Evolutionary conservation across 805 yeast genomes (phyloP).

Genomic region (Suhomyces faveliae): DNA sequence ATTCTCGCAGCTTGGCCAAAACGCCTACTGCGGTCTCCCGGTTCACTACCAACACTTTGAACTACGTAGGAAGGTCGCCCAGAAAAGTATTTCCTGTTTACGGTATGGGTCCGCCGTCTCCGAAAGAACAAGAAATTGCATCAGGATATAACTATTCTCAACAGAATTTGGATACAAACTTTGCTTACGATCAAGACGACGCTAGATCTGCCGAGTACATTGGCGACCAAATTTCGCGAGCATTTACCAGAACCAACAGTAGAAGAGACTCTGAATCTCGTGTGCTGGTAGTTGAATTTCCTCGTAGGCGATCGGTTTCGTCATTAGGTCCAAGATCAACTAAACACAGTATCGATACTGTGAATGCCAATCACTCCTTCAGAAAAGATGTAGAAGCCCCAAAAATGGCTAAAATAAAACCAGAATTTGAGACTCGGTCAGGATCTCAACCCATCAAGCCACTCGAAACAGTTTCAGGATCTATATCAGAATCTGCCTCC

Average conservation of each 20-base stretch:
- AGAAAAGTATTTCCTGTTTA: conserved; percentile 76
- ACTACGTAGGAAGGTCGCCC: conserved; percentile 46
- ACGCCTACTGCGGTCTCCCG: conserved; percentile 10
- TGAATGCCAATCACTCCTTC: conserved; percentile 7
- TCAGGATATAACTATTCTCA: conserved; percentile 13
- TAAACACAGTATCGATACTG: background rate
- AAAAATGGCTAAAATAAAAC: background rate
- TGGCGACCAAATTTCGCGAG: conserved; percentile 19
- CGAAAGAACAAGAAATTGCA: conserved; percentile 59
- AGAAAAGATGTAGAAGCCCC: conserved; percentile 1
- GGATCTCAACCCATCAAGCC: background rate
- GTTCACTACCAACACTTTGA: background rate
- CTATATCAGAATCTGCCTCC: background rate
- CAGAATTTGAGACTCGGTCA: background rate
- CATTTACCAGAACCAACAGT: conserved; percentile 10
- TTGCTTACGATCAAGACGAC: conserved; percentile 8
- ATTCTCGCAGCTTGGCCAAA: conserved; percentile 6
- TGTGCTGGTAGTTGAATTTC: background rate
- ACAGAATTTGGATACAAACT: conserved; percentile 4
- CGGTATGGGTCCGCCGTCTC: conserved; percentile 70
- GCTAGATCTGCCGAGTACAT: conserved; percentile 19
- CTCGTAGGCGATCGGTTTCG: conserved; percentile 9
- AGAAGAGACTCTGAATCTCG: conserved; percentile 11
- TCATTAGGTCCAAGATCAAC: conserved; percentile 5
- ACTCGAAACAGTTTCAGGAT: background rate